Evolutionary conservation across 306 rosid species (phyloP), one percentile per base, ranked within the genome.

Genomic region (Prosopis cineraria): DNA sequence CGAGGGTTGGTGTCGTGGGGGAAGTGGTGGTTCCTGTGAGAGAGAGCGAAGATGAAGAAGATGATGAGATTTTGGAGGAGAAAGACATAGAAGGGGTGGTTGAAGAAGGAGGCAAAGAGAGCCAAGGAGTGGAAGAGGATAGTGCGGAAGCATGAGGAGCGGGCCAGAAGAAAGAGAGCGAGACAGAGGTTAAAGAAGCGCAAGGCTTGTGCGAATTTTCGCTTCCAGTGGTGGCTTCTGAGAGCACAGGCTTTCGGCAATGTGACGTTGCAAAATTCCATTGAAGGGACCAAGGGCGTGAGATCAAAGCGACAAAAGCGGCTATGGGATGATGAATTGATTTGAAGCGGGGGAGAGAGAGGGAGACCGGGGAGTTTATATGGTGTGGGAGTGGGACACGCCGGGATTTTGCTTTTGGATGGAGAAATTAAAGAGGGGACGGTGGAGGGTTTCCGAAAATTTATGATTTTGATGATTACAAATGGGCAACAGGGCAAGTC

Each of bases 71-170:
- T 79, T 25, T 82, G 73, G 52, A 92, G 70, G 6, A 85, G 10
- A 50, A 90, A 90, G 2, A 82, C 89, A 34, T 48, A 88, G 84
- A 90, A 64, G 11, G 87, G 75, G 79, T 82, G 75, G 30, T 69
- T 68, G 63, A 90, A 74, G 63, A 87, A 37, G 10, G 76, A 22
- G 8, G 75, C 16, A 1, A 78, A 19, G 19, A 58, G 3, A 22
- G 78, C 22, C 77, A 56, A 60, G 12, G 68, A 6, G 36, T 16
- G 48, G 3, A 17, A 27, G 17, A 67, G 41, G 29, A 62, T 47
- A 68, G 79, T 3, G 5, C 88, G 81, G 29, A 90, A 69, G 56
- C 68, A 76, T 16, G 88, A 76, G 7, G 86, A 85, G 4, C 19
- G 77, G 0, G 66, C 64, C n/a, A 89, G 82, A 19, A 83, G 53